Percentiles rank a stretch among this genome's conserved stretches.
Conservation (phyloP, 2,329 filamentous ascomycete genomes). For the Colletotrichum orchidophilum region DNA sequence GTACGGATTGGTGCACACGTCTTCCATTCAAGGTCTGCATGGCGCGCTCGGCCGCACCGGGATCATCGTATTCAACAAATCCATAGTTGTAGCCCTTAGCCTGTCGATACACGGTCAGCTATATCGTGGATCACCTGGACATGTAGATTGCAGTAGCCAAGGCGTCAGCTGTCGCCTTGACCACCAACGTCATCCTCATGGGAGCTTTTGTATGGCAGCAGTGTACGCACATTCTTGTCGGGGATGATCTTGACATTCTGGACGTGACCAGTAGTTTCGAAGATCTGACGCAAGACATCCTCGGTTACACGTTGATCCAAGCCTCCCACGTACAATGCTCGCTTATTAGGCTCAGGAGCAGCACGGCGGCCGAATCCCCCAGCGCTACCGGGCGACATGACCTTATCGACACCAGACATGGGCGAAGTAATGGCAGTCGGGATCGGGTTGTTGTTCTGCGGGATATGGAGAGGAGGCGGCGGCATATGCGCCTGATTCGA, state of each 20-base stretch:
- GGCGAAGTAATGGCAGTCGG: conserved; percentile 92
- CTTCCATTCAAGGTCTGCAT: conserved; percentile 98
- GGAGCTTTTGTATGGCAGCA: background rate
- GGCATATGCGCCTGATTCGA: conserved; percentile 81
- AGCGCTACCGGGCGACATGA: conserved; percentile 87
- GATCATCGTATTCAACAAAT: conserved; percentile 98
- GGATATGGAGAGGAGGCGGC: conserved; percentile 90
- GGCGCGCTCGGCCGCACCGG: conserved; percentile 92
- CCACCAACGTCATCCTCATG: background rate
- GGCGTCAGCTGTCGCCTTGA: background rate
- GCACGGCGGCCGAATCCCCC: conserved; percentile 87
- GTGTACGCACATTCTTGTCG: conserved; percentile 91
- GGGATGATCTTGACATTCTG: conserved; percentile 99
- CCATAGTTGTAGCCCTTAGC: conserved; percentile 99
- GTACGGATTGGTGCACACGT: conserved; percentile 92
- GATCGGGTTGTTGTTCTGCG: conserved; percentile 95
- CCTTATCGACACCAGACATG: conserved; percentile 73
- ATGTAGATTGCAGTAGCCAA: background rate
- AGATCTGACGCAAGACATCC: conserved; percentile 96
- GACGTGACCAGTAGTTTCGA: conserved; percentile 98
- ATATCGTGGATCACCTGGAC: background rate
- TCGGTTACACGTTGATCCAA: conserved; percentile 95
- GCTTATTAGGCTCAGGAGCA: conserved; percentile 98
- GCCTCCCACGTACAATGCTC: conserved; percentile 94
- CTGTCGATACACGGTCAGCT: conserved; percentile 55